Evolutionary conservation across 1,284 basidiomycete species (phyloP), one percentile per base, ranked within the genome.

Genomic region (Austroboletus niveus): DNA sequence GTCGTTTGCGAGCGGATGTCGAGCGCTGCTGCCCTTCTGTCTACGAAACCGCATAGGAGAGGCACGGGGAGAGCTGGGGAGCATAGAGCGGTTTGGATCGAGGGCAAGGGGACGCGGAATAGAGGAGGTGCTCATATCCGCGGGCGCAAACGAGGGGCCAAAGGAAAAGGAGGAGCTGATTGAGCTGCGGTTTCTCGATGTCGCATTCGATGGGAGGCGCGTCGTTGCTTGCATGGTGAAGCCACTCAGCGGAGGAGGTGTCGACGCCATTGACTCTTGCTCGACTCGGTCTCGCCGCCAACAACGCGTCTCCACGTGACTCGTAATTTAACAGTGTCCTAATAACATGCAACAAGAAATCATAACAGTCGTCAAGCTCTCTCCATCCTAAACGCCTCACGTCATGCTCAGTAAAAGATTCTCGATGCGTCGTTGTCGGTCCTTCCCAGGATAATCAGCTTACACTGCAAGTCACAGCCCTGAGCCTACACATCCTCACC

Each of bases 101-200:
- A 90, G 77, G 10, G 79, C 80, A 31, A 79, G 72, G 3, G 79
- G 74, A 52, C 75, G 74, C n/a, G 74, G 69, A 57, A 77, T 75
- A 15, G 82, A 81, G 17, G 79, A 68, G 9, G 75, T 75, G 63
- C 80, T 82, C 22, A 78, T 71, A 60, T 85, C 83, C 8, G 75
- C 77, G 52, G 81, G 81, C 45, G 80, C 71, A 57, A 84, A 82
- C 0, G 85, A 85, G 63, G 89, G 89, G 24, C 84, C 87, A 61
- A 90, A 88, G 1, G 89, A 91, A 73, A 92, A 92, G 5, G 88
- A 88, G 12, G 85, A 85, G 60, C 85, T 84, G 40, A 92, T 79
- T 8, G 88, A 90, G 47, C 77, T 76, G 45, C 84, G 78, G 52
- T 69, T 67, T 51, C 66, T 70, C 34, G 67, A 68, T 8, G 61